Conservation (phyloP, 495 filamentous ascomycete genomes). For the Penicillium fimorum region DNA sequence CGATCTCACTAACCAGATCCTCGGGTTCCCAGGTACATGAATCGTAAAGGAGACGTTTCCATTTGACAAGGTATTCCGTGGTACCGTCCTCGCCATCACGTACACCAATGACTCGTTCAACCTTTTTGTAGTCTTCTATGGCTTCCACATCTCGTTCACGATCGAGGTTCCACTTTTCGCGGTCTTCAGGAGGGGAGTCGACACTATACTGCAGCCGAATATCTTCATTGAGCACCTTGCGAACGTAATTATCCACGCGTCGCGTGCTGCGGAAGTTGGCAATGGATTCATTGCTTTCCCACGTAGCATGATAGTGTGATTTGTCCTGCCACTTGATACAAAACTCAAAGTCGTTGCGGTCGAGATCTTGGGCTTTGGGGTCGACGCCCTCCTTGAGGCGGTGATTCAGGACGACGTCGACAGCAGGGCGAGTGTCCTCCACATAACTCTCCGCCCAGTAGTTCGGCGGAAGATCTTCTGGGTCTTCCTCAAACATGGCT, state of each 20-base stretch:
- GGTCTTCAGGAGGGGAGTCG: constrained; percentile 77
- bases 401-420: constrained; percentile 88
- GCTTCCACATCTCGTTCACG: constrained; percentile 82
- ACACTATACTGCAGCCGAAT: constrained; percentile 65
- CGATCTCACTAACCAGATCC: constrained; percentile 67
- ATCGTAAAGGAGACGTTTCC: constrained; percentile 84
- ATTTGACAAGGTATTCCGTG: constrained; percentile 87
- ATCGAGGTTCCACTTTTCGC: constrained; percentile 87
- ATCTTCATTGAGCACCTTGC: constrained; percentile 74
- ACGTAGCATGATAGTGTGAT: constrained; percentile 92
- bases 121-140: constrained; percentile 78
- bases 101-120: constrained; percentile 86
- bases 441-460: constrained; percentile 63
- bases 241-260: constrained; percentile 89
- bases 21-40: constrained; percentile 91
- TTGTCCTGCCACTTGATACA: constrained; percentile 97
- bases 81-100: constrained; percentile 68
- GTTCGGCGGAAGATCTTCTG: constrained; percentile 52
- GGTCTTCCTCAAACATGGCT: constrained; percentile 70
- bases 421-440: constrained; percentile 71
- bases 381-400: constrained; percentile 68
- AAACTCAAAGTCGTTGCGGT: constrained; percentile 84
- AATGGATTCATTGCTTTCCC: constrained; percentile 76
- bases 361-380: constrained; percentile 51
- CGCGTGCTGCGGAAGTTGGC: constrained; percentile 70